These are phyloP conservation scores for Boletus pseudo-olivaceus DNA, from an alignment of 768 basidiomycete genomes.

Conservation along the genomic window DNA sequence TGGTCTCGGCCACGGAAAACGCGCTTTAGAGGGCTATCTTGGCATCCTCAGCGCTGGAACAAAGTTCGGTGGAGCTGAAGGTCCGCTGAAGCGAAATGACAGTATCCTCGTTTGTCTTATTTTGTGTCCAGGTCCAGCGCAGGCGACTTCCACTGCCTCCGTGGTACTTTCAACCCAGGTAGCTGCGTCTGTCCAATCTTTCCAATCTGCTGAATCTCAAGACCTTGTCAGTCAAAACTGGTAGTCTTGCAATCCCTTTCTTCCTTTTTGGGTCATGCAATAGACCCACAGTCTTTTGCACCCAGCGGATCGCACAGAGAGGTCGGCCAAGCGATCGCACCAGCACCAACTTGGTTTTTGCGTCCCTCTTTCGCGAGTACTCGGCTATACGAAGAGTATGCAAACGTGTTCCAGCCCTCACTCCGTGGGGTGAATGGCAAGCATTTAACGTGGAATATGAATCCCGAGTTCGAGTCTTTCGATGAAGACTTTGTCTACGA, in stretches of 20 bases:
- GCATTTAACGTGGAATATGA: constrained; percentile 26
- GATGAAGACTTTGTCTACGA: constrained; percentile 32
- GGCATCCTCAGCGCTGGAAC: constrained; percentile 72
- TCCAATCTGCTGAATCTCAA: constrained; percentile 2
- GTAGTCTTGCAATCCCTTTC: constrained; percentile 71
- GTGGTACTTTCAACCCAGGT: constrained; percentile 65
- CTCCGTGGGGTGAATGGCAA: constrained; percentile 9
- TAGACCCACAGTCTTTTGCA: constrained; percentile 25
- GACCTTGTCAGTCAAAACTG: constrained; percentile 62
- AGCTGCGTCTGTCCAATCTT: constrained; percentile 5
- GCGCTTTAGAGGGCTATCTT: constrained; percentile 76
- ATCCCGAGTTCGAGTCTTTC: constrained; percentile 21
- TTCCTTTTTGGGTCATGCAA: constrained; percentile 55
- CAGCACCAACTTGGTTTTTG: constrained; percentile 62
- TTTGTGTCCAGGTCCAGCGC: constrained; percentile 22
- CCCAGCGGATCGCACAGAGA: constrained; percentile 13
- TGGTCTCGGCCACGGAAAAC: constrained; percentile 50
- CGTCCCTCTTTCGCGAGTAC: constrained; percentile 51
- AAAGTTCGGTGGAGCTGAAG: constrained; percentile 54
- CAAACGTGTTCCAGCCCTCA: constrained; percentile 39
- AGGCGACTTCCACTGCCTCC: constrained; percentile 59
- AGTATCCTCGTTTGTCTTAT: not conserved
- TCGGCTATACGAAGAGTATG: constrained; percentile 53
- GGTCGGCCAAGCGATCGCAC: constrained; percentile 7
- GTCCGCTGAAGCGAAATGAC: constrained; percentile 30